phyloP scores from a whole-genome alignment of 2,329 filamentous ascomycete species.

The Ophiostoma sp. region DNA sequence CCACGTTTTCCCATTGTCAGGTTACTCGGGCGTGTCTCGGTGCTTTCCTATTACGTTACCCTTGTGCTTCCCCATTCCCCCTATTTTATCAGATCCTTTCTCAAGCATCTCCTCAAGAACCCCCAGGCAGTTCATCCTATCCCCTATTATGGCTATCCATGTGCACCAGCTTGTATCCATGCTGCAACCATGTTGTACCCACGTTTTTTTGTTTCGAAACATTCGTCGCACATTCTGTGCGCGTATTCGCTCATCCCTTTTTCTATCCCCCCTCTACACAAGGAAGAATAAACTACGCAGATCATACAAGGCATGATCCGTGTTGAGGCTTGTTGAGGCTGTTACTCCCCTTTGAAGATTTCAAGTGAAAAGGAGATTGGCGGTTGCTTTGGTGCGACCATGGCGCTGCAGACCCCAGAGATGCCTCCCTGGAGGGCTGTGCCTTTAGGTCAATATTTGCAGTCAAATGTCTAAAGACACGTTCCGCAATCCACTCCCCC shows the following conservation, averaged over 20 bases:
- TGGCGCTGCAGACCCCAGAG: not conserved
- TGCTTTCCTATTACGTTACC: not conserved
- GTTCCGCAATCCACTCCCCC: not conserved
- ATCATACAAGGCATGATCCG: conserved; percentile 1
- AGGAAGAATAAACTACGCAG: not conserved
- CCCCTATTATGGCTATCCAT: not conserved
- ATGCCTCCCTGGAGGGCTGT: not conserved
- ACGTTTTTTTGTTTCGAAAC: conserved; percentile 12
- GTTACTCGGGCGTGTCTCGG: not conserved
- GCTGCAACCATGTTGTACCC: not conserved
- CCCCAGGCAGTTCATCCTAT: not conserved
- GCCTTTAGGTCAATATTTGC: not conserved
- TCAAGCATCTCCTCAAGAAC: not conserved
- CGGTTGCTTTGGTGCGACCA: not conserved
- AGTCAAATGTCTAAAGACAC: not conserved
- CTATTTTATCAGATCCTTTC: not conserved
- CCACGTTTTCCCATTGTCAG: not conserved
- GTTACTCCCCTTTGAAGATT: not conserved
- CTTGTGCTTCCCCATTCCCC: not conserved
- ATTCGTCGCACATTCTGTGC: not conserved
- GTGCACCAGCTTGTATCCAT: not conserved
- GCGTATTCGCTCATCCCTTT: not conserved
- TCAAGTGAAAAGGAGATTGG: not conserved
- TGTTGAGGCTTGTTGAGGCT: not conserved
- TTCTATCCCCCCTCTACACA: not conserved